A percentile compares a stretch with the other conserved stretches of the same genome.
Conservation (phyloP, 805 yeast genomes). For the Yarrowia sp. region DNA sequence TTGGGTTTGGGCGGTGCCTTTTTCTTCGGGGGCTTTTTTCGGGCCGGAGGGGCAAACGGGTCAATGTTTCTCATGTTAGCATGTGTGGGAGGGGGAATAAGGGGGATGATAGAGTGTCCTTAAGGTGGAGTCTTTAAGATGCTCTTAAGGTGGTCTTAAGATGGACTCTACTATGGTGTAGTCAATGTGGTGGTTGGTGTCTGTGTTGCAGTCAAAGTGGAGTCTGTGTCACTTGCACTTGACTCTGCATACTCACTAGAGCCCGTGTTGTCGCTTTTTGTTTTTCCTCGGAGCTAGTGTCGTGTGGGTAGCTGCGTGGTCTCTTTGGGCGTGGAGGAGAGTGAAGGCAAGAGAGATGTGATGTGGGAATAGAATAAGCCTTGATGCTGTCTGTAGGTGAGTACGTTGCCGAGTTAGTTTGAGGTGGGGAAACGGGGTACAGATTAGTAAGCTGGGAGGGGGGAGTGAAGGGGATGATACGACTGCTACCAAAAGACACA, state of each 20-base stretch:
- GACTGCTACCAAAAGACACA: too few relatives aligned
- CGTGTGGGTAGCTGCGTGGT: background rate
- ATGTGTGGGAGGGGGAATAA: background rate
- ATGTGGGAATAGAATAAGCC: conserved; percentile 1
- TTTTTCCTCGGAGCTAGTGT: background rate
- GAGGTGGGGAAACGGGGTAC: background rate
- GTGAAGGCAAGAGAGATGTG: background rate
- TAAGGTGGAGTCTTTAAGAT: too few relatives aligned
- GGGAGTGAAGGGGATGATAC: too few relatives aligned
- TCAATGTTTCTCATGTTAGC: conserved; percentile 22
- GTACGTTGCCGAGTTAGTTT: conserved; percentile 10
- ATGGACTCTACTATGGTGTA: too few relatives aligned
- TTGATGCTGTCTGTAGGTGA: background rate
- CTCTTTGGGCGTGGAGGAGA: background rate
- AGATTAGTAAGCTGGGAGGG: background rate
- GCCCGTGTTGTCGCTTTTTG: background rate
- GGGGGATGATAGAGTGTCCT: too few relatives aligned
- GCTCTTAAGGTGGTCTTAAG: too few relatives aligned
- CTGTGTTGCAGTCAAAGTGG: background rate
- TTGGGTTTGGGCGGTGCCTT: background rate
- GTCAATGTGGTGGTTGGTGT: too few relatives aligned
- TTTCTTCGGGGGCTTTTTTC: conserved; percentile 11
- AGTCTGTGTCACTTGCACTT: background rate
- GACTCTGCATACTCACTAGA: conserved; percentile 18
- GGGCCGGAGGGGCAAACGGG: conserved; percentile 15